These are phyloP conservation scores for Colletotrichum sp. DNA, from an alignment of 2,329 filamentous ascomycete species.

Conservation along the genomic window DNA sequence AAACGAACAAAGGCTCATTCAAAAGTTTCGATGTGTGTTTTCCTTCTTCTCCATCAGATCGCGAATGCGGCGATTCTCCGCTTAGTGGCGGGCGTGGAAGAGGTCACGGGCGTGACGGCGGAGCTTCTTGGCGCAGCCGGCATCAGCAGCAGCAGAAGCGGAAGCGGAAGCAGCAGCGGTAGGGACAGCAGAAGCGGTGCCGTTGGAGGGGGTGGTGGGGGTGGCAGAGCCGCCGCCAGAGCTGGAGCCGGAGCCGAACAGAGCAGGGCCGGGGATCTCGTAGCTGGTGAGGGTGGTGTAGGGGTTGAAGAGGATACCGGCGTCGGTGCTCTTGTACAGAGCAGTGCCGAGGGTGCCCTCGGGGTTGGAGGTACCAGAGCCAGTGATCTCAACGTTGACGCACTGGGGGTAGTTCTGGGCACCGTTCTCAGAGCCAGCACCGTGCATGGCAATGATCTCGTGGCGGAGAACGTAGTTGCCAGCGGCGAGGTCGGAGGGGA, in stretches of 20 bases:
- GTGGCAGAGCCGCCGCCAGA: slow-evolving; percentile 24
- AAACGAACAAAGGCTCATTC: slow-evolving; percentile 10
- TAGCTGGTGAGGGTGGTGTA: slow-evolving; percentile 32
- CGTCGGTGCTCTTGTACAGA: slow-evolving; percentile 31
- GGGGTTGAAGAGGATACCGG: slow-evolving; percentile 37
- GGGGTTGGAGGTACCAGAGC: slow-evolving; percentile 38
- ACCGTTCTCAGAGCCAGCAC: slow-evolving; percentile 43
- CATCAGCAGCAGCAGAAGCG: neutral
- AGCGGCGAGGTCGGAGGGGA: slow-evolving; percentile 34
- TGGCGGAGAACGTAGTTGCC: slow-evolving; percentile 55
- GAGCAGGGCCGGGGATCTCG: slow-evolving; percentile 33
- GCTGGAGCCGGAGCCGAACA: slow-evolving; percentile 5
- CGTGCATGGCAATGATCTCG: slow-evolving; percentile 58
- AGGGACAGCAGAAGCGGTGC: neutral
- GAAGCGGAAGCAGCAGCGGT: neutral
- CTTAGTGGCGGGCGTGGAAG: slow-evolving; percentile 7
- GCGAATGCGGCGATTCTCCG: neutral
- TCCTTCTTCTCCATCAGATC: neutral
- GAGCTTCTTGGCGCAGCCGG: neutral
- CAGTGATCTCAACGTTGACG: slow-evolving; percentile 50
- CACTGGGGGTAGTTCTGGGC: slow-evolving; percentile 59
- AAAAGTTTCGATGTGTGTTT: neutral
- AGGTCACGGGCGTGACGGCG: slow-evolving; percentile 15
- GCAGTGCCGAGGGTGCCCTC: slow-evolving; percentile 32
- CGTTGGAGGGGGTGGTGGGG: slow-evolving; percentile 11